phyloP scores from a whole-genome alignment of 1,284 basidiomycete genomes.

The Wolfiporia cocos region DNA sequence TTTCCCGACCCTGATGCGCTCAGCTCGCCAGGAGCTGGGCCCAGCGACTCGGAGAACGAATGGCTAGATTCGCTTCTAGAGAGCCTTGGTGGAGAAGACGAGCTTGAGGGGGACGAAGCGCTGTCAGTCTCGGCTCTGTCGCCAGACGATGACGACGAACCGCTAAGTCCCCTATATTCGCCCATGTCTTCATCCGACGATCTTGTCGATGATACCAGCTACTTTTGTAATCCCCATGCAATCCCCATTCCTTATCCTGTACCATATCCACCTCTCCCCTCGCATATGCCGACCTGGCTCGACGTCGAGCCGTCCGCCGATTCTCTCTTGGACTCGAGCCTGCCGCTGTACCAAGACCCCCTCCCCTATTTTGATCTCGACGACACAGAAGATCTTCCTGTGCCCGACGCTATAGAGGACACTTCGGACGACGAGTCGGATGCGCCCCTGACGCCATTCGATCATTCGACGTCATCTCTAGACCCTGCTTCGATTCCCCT shows the following conservation, averaged over 20 bases:
- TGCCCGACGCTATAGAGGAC: constrained; percentile 77
- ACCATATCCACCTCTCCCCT: constrained; percentile 58
- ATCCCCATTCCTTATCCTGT: constrained; percentile 53
- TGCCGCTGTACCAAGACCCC: constrained; percentile 44
- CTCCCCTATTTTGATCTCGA: constrained; percentile 57
- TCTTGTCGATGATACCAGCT: constrained; percentile 42
- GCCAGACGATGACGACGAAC: constrained; percentile 38
- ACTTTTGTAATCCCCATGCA: constrained; percentile 40
- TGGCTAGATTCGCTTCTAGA: constrained; percentile 78
- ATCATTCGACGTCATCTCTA: constrained; percentile 32
- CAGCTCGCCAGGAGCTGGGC: constrained; percentile 28
- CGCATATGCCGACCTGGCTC: constrained; percentile 43
- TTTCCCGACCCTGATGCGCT: constrained; percentile 67
- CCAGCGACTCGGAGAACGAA: constrained; percentile 54
- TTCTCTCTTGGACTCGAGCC: constrained; percentile 30
- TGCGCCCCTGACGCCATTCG: constrained; percentile 48
- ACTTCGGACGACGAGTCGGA: constrained; percentile 80
- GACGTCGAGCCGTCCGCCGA: constrained; percentile 33
- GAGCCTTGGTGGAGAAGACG: constrained; percentile 56
- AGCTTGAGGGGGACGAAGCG: constrained; percentile 36
- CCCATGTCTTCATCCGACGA: constrained; percentile 72
- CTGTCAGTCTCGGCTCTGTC: constrained; percentile 45
- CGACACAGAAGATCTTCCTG: constrained; percentile 58
- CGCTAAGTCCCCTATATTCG: constrained; percentile 52
- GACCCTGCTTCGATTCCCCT: constrained; percentile 45